These are phyloP conservation scores for Dovyalis caffra DNA, from an alignment of 345 rosid species.

Conservation along the genomic window DNA sequence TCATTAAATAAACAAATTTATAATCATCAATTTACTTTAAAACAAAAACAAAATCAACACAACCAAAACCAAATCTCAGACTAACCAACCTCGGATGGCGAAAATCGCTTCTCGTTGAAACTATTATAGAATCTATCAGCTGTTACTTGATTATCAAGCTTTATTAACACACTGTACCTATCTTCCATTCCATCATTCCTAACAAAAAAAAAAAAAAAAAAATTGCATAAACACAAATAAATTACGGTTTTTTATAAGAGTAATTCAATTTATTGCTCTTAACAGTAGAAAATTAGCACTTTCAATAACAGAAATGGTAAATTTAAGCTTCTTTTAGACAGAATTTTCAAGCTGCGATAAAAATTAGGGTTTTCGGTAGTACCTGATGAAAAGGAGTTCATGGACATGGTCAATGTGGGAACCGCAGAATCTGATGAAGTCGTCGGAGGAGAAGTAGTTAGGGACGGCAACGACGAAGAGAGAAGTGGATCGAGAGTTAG, in stretches of 20 bases:
- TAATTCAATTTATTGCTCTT: too few relatives aligned
- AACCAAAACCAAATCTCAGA: neutral
- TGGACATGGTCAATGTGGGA: conserved; percentile 43
- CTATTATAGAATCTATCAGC: conserved; percentile 60
- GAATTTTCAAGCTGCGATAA: neutral
- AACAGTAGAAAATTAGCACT: neutral
- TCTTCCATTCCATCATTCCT: conserved; percentile 96
- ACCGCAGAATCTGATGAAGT: conserved; percentile 69
- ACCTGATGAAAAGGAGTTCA: conserved; percentile 72
- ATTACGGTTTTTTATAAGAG: too few relatives aligned
- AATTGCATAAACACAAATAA: neutral
- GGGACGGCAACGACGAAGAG: conserved; percentile 89
- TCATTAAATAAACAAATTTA: too few relatives aligned
- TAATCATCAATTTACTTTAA: neutral
- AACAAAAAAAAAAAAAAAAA: neutral
- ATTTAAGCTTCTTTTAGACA: too few relatives aligned
- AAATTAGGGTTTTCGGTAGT: neutral
- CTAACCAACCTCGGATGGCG: conserved; percentile 68
- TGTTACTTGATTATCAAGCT: conserved; percentile 48
- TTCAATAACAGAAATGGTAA: neutral
- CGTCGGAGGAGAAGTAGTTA: conserved; percentile 69
- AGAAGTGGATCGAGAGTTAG: conserved; percentile 61
- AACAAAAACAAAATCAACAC: neutral
- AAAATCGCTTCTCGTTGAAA: conserved; percentile 67
- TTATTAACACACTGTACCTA: conserved; percentile 73